A percentile compares a stretch with the other conserved stretches of the same genome.
These are phyloP conservation scores for Fonsecaea pedrosoi DNA, from an alignment of 2,329 filamentous ascomycete genomes.

Conservation along the genomic window DNA sequence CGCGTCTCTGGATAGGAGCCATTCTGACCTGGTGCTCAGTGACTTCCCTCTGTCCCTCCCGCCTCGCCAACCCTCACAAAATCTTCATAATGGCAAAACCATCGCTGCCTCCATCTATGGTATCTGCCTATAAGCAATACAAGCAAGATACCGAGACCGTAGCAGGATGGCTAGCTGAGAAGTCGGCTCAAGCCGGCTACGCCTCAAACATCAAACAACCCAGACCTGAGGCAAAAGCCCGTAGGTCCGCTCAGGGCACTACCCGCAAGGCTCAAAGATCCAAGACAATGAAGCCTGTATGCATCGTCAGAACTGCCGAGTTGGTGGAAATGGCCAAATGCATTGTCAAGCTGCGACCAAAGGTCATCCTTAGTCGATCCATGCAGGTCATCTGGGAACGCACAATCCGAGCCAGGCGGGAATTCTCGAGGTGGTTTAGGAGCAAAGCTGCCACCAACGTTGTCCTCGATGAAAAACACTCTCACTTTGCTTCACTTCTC, in stretches of 20 bases:
- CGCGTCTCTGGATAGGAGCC: not conserved
- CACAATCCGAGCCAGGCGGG: conserved; percentile 11
- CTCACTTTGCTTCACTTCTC: conserved; percentile 12
- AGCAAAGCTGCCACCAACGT: conserved; percentile 2
- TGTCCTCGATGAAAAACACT: conserved; percentile 12
- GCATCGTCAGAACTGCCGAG: conserved; percentile 10
- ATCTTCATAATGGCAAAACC: conserved; percentile 1
- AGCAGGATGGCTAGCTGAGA: conserved; percentile 14
- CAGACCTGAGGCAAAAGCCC: conserved; percentile 8
- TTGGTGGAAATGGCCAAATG: conserved; percentile 14
- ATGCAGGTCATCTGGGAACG: conserved; percentile 1
- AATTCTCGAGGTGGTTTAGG: conserved; percentile 11
- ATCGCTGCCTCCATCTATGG: conserved; percentile 13
- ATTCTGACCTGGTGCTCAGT: not conserved
- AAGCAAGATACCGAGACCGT: conserved; percentile 20
- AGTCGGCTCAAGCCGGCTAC: conserved; percentile 7
- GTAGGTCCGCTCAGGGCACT: not conserved
- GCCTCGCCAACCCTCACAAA: not conserved
- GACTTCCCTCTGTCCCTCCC: not conserved
- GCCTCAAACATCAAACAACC: conserved; percentile 2
- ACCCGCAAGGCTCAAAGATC: not conserved
- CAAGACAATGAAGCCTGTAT: not conserved
- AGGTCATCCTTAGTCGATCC: conserved; percentile 7
- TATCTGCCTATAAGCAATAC: conserved; percentile 17
- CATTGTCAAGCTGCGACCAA: conserved; percentile 9